These are phyloP conservation scores for Fusarium hostae DNA, from an alignment of 2,329 filamentous ascomycete species.

Conservation along the genomic window DNA sequence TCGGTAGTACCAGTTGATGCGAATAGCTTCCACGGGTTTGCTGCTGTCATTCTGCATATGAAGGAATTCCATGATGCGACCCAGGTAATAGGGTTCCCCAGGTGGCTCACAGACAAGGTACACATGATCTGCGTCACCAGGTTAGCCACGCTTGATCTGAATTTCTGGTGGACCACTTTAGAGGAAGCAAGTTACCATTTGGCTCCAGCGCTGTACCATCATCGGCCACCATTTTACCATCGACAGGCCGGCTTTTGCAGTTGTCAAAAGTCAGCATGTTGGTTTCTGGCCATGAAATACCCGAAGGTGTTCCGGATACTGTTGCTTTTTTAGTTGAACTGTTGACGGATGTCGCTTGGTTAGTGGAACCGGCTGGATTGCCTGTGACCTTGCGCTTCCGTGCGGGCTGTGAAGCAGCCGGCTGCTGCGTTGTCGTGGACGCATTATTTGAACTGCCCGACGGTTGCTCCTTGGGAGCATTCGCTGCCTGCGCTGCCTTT, in stretches of 20 bases:
- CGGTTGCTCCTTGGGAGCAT: slow-evolving; percentile 52
- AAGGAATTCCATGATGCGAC: slow-evolving; percentile 97
- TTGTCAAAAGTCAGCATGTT: slow-evolving; percentile 92
- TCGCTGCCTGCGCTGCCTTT: slow-evolving; percentile 51
- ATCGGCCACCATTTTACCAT: slow-evolving; percentile 86
- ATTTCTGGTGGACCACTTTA: slow-evolving; percentile 37
- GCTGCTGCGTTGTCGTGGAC: slow-evolving; percentile 61
- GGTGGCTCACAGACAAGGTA: slow-evolving; percentile 98
- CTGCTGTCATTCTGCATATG: slow-evolving; percentile 79
- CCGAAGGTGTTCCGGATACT: slow-evolving; percentile 50
- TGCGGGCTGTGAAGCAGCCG: slow-evolving; percentile 61
- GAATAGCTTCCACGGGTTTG: slow-evolving; percentile 83
- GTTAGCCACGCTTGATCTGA: slow-evolving; percentile 46
- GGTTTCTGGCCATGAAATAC: slow-evolving; percentile 67
- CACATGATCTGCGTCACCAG: slow-evolving; percentile 71
- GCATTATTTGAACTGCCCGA: slow-evolving; percentile 41
- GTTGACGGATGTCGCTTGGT: slow-evolving; percentile 40
- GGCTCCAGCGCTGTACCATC: slow-evolving; percentile 85
- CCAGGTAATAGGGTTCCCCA: slow-evolving; percentile 97
- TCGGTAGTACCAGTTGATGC: slow-evolving; percentile 98
- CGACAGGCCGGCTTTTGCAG: slow-evolving; percentile 73
- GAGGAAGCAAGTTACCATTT: slow-evolving; percentile 73
- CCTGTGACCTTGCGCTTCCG: slow-evolving; percentile 87
- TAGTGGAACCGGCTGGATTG: slow-evolving; percentile 41
- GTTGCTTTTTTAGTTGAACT: slow-evolving; percentile 37